Conservation (phyloP, 1,139 yeast species). For the Candida mesenterica region DNA sequence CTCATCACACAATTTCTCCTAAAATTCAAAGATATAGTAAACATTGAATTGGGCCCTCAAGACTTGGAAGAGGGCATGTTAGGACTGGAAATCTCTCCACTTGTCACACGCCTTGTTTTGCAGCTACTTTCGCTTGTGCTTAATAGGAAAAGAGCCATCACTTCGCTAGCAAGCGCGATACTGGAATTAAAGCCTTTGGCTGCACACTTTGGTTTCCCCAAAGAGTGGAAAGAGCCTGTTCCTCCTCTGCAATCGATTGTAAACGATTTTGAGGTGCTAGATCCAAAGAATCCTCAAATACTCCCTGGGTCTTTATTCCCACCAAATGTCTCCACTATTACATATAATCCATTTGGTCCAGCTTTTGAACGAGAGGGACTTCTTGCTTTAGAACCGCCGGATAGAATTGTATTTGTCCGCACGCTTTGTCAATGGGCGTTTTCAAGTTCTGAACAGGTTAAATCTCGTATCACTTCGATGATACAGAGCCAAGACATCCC, state of each 20-base stretch:
- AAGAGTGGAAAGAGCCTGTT: slow-evolving; percentile 15
- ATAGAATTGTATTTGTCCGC: slow-evolving; percentile 47
- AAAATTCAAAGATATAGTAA: slow-evolving; percentile 36
- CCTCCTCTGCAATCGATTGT: neutral
- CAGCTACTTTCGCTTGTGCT: slow-evolving; percentile 37
- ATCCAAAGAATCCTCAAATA: slow-evolving; percentile 38
- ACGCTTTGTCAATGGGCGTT: slow-evolving; percentile 51
- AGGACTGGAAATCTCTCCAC: slow-evolving; percentile 32
- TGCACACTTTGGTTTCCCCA: slow-evolving; percentile 20
- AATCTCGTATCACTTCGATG: slow-evolving; percentile 29
- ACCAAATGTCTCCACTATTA: slow-evolving; percentile 5
- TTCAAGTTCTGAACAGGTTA: slow-evolving; percentile 43
- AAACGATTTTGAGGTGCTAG: slow-evolving; percentile 27
- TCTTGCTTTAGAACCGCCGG: slow-evolving; percentile 30
- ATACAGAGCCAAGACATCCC: slow-evolving; percentile 41
- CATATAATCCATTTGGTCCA: slow-evolving; percentile 34
- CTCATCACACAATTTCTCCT: slow-evolving; percentile 42
- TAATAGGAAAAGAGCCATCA: slow-evolving; percentile 40
- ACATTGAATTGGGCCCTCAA: slow-evolving; percentile 42
- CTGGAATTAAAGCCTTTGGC: slow-evolving; percentile 39
- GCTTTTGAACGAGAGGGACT: slow-evolving; percentile 46
- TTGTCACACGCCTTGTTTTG: slow-evolving; percentile 37
- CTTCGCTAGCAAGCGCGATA: slow-evolving; percentile 33
- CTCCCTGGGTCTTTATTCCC: slow-evolving; percentile 17
- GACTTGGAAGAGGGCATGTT: slow-evolving; percentile 49